Base-by-base conservation (phyloP, 2,329 filamentous ascomycete species). In the Talaromyces funiculosus region DNA sequence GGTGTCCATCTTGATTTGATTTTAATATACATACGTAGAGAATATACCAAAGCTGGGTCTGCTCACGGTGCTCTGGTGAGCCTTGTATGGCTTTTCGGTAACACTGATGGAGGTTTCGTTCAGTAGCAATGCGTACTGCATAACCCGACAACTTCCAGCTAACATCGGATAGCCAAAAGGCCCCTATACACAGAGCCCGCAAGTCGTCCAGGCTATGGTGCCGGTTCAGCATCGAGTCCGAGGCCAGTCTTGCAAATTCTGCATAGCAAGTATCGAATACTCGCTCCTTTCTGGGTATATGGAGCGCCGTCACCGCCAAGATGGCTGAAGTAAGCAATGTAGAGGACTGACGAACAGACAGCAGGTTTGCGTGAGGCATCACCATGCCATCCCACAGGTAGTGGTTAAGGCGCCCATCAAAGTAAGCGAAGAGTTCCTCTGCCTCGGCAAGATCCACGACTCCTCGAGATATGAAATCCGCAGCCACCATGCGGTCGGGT, bases 111-210 rank as follows among this genome's bases (percentile, higher is more conserved):
- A 78, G 67, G 45, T 74, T 74, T 35, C 72, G 75, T 61, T 78
- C 76, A 3, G 75, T 78, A 6, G 77, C 75, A 63, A 76, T 76
- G 8, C 75, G 73, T 9, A 76, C 73, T 9, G 74, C 74, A 63
- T 76, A 74, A 3, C 73, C 75, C n/a, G 74, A 76, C 3, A 77
- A 64, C 60, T 76, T 81, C 80, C 70, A 80, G 72, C 64, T 81
- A 16, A 83, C 77, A 66, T 84, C 81, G 22, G 79, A 79, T 8
- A 84, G 75, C 82, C 82, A 84, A 64, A 82, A 83, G 4, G 81
- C 79, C 7, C 78, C 81, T 45, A 83, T 80, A 62, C 81, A 83
- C 53, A 84, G 69, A 2, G 80, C 82, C 33, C 80, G 77, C 57
- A 84, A 72, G 64, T 80, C 78, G 63, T 83, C 80, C 59, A 79